Conservation (phyloP, 345 rosid genomes). For the Boechera divaricarpa region DNA sequence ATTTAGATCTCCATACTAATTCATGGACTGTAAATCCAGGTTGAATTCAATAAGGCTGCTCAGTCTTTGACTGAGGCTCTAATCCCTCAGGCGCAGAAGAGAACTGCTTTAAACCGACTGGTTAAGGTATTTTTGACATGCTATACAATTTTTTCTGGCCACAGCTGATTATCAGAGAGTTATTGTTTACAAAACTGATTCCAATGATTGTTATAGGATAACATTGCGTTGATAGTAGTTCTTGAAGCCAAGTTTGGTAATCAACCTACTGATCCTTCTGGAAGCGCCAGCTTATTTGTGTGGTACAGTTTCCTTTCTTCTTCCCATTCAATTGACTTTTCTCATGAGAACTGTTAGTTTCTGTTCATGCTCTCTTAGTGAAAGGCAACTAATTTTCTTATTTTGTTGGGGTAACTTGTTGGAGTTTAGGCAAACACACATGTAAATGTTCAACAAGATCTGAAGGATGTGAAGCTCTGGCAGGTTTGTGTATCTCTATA, state of each 20-base stretch:
- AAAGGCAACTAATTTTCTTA: constrained; percentile 22
- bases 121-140: constrained; percentile 66
- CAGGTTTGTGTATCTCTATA: constrained; percentile 60
- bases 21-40: constrained; percentile 54
- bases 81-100: constrained; percentile 81
- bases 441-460: constrained; percentile 82
- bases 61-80: constrained; percentile 95
- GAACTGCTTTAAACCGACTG: constrained; percentile 81
- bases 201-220: constrained; percentile 62
- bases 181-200: constrained; percentile 33
- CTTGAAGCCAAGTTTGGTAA: constrained; percentile 92
- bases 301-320: constrained; percentile 56
- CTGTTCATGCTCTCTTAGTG: constrained; percentile 18
- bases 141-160: constrained; percentile 60
- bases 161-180: constrained; percentile 43
- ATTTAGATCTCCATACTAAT: constrained; percentile 36
- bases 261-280: constrained; percentile 85
- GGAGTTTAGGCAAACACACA: constrained; percentile 91
- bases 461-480: constrained; percentile 98
- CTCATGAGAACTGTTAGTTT: constrained; percentile 15
- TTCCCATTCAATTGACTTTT: not conserved
- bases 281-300: constrained; percentile 95
- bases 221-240: constrained; percentile 93
- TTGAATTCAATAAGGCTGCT: constrained; percentile 99
- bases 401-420: constrained; percentile 32